Evolutionary conservation across 495 filamentous ascomycete species (phyloP), one percentile per base, ranked within the genome.

Genomic region (Penicillium bovifimosum): DNA sequence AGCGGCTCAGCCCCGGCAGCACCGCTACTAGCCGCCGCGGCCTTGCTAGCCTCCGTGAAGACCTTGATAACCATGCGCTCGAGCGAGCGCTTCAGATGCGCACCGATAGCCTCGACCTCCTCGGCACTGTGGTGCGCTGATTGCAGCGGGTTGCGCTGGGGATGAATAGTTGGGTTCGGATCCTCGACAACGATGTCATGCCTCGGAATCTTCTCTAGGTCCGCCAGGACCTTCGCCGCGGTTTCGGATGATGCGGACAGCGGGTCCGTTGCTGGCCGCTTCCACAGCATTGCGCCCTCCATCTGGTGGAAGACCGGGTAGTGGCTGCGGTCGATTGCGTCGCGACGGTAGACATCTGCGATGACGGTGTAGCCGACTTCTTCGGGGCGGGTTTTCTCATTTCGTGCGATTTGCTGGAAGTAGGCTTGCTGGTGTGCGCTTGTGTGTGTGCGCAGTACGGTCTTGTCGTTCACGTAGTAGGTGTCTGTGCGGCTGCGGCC

Each of bases 221-320:
- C 88, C 44, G 75, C 76, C 68, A 69, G 78, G 38, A 92, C 81
- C 45, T 48, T 50, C 1, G 70, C 67, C 3, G 69, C 68, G 8
- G 73, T 75, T 24, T 70, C 63, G 5, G 59, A 34, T 0, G 72
- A 63, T 16, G 63, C 50, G 18, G 69, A 55, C 7, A 82, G 80
- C 4, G 91, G 70, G 52, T 89, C 75, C 16, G 76, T 79, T 42
- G 73, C 71, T 6, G 80, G 72, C 9, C 90, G 82, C 68, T 95
- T 88, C 93, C 93, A 98, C 52, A 90, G 84, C 56, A 85, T 77
- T 7, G 92, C 91, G 11, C 90, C 95, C 65, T 98, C 93, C 90
- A 97, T 96, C 73, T 98, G 93, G 71, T 98, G 95, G 70, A 98
- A 98, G 50, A 96, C 80, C 3, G 93, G 93, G 75, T 96, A 96